Evolutionary conservation across 257 asterid genomes (phyloP).

Genomic region (Solanum acaule): DNA sequence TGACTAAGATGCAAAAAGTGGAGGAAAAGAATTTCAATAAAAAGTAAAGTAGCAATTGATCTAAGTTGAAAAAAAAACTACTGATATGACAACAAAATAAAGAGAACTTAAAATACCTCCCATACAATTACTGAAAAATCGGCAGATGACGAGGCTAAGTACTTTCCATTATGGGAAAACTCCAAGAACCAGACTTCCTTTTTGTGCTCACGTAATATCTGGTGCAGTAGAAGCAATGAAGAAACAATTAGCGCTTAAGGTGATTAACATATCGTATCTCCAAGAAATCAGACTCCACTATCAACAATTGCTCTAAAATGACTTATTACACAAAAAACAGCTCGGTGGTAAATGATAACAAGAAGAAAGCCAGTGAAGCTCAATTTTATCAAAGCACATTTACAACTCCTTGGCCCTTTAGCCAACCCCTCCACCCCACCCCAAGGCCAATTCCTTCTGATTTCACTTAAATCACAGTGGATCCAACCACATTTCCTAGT

Average conservation of each 20-base stretch:
- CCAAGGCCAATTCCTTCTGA: background rate
- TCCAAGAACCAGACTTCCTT: constrained; percentile 82
- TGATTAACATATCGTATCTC: background rate
- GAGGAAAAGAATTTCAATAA: background rate
- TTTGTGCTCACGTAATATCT: constrained; percentile 54
- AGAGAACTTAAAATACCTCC: constrained; percentile 44
- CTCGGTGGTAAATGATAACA: background rate
- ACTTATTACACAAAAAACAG: background rate
- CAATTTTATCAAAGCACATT: background rate
- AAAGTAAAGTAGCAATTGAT: background rate
- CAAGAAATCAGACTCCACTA: background rate
- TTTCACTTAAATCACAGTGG: background rate
- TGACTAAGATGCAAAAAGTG: background rate
- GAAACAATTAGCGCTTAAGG: background rate
- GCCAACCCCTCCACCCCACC: background rate
- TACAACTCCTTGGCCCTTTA: background rate
- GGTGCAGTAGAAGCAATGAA: constrained; percentile 10
- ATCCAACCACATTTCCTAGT: background rate
- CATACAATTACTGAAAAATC: constrained; percentile 59
- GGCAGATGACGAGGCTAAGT: constrained; percentile 70
- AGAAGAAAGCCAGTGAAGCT: background rate
- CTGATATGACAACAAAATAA: background rate
- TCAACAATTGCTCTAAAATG: background rate
- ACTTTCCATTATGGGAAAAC: constrained; percentile 75
- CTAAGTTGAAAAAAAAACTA: background rate